phyloP scores from a whole-genome alignment of 2,329 filamentous ascomycete genomes.

The Talaromyces sp. region DNA sequence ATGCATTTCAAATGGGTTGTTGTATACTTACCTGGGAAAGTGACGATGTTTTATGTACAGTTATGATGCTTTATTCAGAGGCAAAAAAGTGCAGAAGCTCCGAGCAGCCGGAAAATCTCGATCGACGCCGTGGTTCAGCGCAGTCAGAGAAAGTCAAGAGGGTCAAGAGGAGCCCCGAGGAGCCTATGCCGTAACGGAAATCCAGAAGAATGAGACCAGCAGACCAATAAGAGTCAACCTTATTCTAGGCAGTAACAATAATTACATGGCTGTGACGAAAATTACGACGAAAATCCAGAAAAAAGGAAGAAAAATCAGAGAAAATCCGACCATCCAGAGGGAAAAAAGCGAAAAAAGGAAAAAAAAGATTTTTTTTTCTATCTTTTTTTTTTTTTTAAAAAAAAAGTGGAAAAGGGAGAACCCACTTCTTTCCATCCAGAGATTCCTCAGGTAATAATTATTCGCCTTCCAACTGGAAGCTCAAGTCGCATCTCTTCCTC shows the following conservation, averaged over 20 bases:
- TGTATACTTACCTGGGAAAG: too few relatives aligned
- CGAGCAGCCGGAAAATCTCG: slow-evolving; percentile 4
- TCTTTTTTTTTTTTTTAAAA: too few relatives aligned
- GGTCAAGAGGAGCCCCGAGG: too few relatives aligned
- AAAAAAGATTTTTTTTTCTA: too few relatives aligned
- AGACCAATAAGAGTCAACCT: slow-evolving; percentile 31
- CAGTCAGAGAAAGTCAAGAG: too few relatives aligned
- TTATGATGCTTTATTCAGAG: too few relatives aligned
- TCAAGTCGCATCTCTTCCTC: slow-evolving; percentile 25
- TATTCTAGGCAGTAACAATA: slow-evolving; percentile 16
- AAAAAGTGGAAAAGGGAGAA: slow-evolving; percentile 16
- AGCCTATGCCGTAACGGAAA: slow-evolving; percentile 12
- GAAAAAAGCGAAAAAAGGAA: slow-evolving; percentile 8
- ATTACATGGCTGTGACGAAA: slow-evolving; percentile 7
- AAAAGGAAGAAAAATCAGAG: slow-evolving; percentile 17
- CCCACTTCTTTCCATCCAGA: slow-evolving; percentile 6
- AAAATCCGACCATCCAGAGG: not conserved
- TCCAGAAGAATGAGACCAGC: slow-evolving; percentile 14
- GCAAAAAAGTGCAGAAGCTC: not conserved
- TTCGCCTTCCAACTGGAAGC: slow-evolving; percentile 18
- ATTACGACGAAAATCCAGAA: slow-evolving; percentile 7
- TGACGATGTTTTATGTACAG: too few relatives aligned
- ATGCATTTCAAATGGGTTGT: not conserved
- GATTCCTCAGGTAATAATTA: slow-evolving; percentile 25
- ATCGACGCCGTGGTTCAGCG: slow-evolving; percentile 5